Conservation (phyloP, 176 grass and related monocot genomes). For the Raddia guianensis region DNA sequence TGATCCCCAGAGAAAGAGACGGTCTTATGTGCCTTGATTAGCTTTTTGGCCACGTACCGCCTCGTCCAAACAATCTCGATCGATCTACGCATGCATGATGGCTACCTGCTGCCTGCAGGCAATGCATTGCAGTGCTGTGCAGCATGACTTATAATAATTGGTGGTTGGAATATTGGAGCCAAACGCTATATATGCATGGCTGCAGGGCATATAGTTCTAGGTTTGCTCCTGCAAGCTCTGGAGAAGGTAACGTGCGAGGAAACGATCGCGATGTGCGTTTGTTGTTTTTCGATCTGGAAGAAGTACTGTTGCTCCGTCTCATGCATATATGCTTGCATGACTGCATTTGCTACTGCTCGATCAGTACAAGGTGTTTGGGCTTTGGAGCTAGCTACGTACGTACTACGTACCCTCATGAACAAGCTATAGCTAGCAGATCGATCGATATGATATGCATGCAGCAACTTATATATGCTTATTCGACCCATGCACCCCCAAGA, state of each 20-base stretch:
- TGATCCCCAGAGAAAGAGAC: background rate
- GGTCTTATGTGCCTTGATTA: background rate
- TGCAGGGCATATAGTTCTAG: too few species aligned
- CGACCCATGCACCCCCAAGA: background rate
- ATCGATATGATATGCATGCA: too few species aligned
- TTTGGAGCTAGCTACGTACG: too few species aligned
- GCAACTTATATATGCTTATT: background rate
- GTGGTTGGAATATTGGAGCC: background rate
- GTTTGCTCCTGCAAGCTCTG: background rate
- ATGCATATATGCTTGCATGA: too few species aligned
- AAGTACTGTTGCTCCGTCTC: background rate
- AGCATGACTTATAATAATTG: background rate
- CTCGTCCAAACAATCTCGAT: background rate
- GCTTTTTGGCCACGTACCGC: too few species aligned
- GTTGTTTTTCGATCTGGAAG: background rate
- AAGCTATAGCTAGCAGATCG: too few species aligned
- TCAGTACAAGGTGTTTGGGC: background rate
- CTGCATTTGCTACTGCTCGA: background rate
- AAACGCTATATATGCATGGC: background rate
- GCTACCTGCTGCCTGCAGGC: background rate
- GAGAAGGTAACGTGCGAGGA: background rate
- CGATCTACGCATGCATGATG: background rate
- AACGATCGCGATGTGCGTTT: background rate
- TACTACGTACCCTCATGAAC: too few species aligned
- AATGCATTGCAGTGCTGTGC: conserved; percentile 7